Percentiles rank a stretch among this genome's conserved stretches.
phyloP scores from a whole-genome alignment of 2,329 filamentous ascomycete genomes.

The Stagonosporopsis vannaccii region DNA sequence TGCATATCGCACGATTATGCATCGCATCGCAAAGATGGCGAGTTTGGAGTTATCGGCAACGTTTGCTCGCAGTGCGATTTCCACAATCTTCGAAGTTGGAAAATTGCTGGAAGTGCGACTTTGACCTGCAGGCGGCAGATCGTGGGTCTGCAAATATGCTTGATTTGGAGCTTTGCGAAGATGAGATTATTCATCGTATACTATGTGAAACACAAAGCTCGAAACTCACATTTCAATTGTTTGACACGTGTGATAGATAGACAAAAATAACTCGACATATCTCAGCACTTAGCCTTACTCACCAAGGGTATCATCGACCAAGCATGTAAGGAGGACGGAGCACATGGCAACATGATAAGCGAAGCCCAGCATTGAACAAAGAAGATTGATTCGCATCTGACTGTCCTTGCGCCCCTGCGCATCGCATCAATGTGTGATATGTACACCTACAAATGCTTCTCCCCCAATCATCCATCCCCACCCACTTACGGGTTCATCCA shows the following conservation, averaged over 20 bases:
- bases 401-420: slow-evolving; percentile 10
- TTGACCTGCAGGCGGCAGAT: neutral
- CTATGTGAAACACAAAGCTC: neutral
- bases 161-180: neutral
- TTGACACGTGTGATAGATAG: neutral
- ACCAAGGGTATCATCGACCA: neutral
- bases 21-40: neutral
- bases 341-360: neutral
- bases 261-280: neutral
- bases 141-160: neutral
- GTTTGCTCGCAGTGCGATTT: neutral
- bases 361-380: neutral
- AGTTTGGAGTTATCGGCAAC: neutral
- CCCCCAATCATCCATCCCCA: slow-evolving; percentile 7
- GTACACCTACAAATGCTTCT: slow-evolving; percentile 21
- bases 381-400: slow-evolving; percentile 16
- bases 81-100: neutral
- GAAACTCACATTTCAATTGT: neutral
- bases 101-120: neutral
- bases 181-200: neutral
- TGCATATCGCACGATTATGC: neutral
- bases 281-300: neutral
- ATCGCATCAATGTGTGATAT: slow-evolving; percentile 19
- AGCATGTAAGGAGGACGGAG: neutral
- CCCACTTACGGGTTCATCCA: slow-evolving; percentile 43